Evolutionary conservation across 2,329 filamentous ascomycete genomes (phyloP), one percentile per base, ranked within the genome.

Genomic region (Botrytis fabae): DNA sequence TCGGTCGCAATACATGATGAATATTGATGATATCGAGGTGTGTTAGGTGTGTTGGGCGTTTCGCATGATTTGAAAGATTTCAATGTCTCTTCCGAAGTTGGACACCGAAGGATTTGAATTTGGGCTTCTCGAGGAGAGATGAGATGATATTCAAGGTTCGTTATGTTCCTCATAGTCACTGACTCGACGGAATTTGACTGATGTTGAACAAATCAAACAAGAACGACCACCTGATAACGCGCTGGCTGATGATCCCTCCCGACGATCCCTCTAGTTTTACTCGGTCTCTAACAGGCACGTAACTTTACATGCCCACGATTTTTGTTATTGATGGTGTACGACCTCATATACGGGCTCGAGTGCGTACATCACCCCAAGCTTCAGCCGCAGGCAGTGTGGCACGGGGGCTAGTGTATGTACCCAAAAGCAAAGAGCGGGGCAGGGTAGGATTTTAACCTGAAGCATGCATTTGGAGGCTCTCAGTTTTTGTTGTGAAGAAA

Each of bases 1-100:
- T 20, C 18, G 6, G 22, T 28, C 9, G 25, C 35, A 5, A 54
- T 7, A 54, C 7, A 22, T 66, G 22, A 9, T 22, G 35, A 20
- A 66, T 51, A 28, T 51, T 40, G 32, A 54, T 8, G n/a, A 35
- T n/a, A 40, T 66, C 8, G 25, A 65, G 69, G 69, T 71, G 44
- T 57, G 69, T 73, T 38, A 2, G 10, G 6, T 10, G 6, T 57
- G 69, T 73, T 38, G 1, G 18, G 6, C 6, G 3, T 44, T 69
- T n/a, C 48, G 57, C 48, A 48, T 68, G 65, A 69, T 44, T 22
- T 42, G 12, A 35, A 14, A 40, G 2, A 35, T n/a, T 10, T 32
- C 35, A 25, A 51, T 25, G 6, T 51, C 16, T 35, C 4, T 66
- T 51, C 12, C 5, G 16, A 32, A 12, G 14, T n/a, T 51, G 32